Evolutionary conservation across 306 rosid species (phyloP).

Genomic region (Abrus pulchellus): DNA sequence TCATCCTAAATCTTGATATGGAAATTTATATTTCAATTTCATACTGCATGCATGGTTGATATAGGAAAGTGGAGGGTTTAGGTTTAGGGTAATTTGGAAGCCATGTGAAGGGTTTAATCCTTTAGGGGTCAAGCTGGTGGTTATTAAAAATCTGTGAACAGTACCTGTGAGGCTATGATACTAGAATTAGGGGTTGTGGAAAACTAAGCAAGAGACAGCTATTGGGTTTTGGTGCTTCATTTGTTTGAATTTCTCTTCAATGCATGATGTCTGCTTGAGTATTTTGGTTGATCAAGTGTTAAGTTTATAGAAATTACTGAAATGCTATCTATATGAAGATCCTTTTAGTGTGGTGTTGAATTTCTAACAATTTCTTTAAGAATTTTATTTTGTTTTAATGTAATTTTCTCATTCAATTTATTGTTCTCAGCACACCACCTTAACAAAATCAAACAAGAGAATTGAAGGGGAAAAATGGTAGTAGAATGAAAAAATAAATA

Average conservation of each 20-base stretch:
- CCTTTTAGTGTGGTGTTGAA: constrained; percentile 13
- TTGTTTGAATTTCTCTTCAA: neutral
- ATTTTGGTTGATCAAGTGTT: constrained; percentile 13
- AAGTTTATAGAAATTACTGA: neutral
- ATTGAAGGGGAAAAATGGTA: neutral
- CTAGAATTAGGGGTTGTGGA: neutral
- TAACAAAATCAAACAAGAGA: constrained; percentile 23
- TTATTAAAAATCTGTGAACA: constrained; percentile 25
- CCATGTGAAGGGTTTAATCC: neutral
- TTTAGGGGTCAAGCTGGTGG: neutral
- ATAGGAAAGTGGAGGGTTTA: constrained; percentile 4
- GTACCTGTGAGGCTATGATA: constrained; percentile 6
- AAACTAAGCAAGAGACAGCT: constrained; percentile 14
- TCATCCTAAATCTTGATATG: constrained; percentile 16
- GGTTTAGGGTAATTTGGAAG: constrained; percentile 31
- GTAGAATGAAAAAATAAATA: neutral
- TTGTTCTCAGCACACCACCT: neutral
- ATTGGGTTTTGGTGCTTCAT: neutral
- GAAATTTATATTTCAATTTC: constrained; percentile 22
- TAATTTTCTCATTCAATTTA: constrained; percentile 31
- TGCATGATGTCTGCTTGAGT: neutral
- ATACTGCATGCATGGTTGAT: neutral
- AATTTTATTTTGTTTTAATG: constrained; percentile 8
- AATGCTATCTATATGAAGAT: constrained; percentile 21
- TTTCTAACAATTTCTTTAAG: constrained; percentile 21